Evolutionary conservation across 306 rosid genomes (phyloP).

Genomic region (Fagus sylvatica): DNA sequence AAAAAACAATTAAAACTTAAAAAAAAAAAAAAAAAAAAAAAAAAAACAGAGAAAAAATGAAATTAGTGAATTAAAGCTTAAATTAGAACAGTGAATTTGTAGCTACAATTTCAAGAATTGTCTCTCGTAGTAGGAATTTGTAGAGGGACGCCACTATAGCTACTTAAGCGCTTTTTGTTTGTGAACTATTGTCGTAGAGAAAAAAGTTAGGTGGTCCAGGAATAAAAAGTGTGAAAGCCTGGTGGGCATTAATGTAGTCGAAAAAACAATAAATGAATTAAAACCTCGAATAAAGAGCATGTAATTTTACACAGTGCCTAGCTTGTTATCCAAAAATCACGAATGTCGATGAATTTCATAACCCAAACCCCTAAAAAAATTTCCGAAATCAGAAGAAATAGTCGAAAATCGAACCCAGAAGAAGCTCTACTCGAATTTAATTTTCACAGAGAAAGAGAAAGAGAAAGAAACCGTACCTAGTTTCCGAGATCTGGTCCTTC

Average conservation of each 20-base stretch:
- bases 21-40: not conserved
- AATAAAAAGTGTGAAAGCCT: not conserved
- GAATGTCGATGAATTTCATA: not conserved
- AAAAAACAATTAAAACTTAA: too few relatives aligned
- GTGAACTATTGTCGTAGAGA: not conserved
- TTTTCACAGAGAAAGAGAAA: not conserved
- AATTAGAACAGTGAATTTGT: not conserved
- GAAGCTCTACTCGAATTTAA: not conserved
- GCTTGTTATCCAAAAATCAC: not conserved
- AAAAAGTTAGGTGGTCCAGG: not conserved
- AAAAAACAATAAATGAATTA: not conserved
- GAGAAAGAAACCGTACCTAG: conserved; percentile 40
- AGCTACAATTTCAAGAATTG: not conserved
- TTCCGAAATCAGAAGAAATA: not conserved
- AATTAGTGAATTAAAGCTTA: not conserved
- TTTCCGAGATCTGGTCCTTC: conserved; percentile 42
- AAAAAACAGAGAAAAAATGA: not conserved
- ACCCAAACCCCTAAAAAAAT: not conserved
- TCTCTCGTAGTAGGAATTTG: not conserved
- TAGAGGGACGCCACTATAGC: not conserved
- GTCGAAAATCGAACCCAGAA: not conserved
- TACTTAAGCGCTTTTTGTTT: too few relatives aligned
- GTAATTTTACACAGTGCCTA: not conserved
- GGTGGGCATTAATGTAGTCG: not conserved
- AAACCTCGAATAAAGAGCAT: not conserved